These are phyloP conservation scores for Dillenia suffruticosa DNA, from an alignment of 164 flowering plant species.

Conservation along the genomic window DNA sequence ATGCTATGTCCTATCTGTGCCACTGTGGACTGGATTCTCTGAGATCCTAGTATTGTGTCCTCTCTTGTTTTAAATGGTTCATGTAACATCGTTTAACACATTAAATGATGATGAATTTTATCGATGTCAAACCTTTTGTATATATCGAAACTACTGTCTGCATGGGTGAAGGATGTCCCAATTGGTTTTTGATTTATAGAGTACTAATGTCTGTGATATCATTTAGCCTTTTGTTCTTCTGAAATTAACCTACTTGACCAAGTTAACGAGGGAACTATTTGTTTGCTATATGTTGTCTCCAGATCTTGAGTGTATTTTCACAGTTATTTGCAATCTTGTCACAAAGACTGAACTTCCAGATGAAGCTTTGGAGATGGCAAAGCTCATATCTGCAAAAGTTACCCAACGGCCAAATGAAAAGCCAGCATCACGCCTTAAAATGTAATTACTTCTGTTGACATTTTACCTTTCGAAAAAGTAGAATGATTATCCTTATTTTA, in stretches of 20 bases:
- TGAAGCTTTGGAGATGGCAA: slow-evolving; percentile 78
- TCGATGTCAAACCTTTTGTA: too few relatives aligned
- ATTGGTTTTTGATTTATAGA: too few relatives aligned
- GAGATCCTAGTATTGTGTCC: too few relatives aligned
- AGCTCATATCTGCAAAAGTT: slow-evolving; percentile 60
- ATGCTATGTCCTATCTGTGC: too few relatives aligned
- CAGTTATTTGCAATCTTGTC: slow-evolving; percentile 84
- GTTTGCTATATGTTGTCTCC: slow-evolving; percentile 9
- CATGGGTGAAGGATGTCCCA: too few relatives aligned
- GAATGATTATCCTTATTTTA: slow-evolving; percentile 6
- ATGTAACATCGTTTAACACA: too few relatives aligned
- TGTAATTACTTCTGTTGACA: slow-evolving; percentile 34
- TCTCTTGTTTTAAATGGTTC: too few relatives aligned
- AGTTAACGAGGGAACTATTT: neutral
- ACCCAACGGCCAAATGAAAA: slow-evolving; percentile 72
- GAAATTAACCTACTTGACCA: neutral
- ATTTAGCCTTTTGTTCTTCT: neutral
- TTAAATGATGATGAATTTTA: too few relatives aligned
- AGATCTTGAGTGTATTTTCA: slow-evolving; percentile 89
- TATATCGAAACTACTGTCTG: too few relatives aligned
- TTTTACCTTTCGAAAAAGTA: neutral
- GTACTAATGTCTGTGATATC: too few relatives aligned
- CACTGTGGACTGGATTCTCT: too few relatives aligned
- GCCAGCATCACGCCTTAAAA: slow-evolving; percentile 85
- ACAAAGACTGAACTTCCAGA: slow-evolving; percentile 65